A percentile compares a stretch with the other conserved stretches of the same genome.
phyloP scores from a whole-genome alignment of 352 stramenopile species.

The Phytophthora hibernalis region DNA sequence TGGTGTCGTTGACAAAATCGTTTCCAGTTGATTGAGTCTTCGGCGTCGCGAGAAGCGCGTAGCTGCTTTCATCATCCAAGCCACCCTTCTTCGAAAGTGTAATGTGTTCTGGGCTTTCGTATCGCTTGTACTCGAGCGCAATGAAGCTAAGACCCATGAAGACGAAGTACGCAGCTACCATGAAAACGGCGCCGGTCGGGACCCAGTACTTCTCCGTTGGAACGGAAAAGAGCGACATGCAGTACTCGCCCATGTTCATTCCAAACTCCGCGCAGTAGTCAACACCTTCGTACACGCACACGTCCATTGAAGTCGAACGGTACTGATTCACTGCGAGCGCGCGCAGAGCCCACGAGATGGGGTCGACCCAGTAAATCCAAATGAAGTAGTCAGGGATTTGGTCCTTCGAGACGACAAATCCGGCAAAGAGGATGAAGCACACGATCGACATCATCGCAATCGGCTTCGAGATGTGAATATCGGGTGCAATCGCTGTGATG shows the following conservation, averaged over 20 bases:
- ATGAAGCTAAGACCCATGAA: constrained; percentile 50
- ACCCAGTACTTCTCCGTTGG: constrained; percentile 39
- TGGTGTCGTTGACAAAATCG: not conserved
- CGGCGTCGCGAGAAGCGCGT: constrained; percentile 15
- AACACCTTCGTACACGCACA: constrained; percentile 40
- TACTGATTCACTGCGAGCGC: constrained; percentile 40
- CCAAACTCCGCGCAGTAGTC: constrained; percentile 41
- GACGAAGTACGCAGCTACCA: constrained; percentile 38
- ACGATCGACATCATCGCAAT: constrained; percentile 47
- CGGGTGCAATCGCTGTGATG: constrained; percentile 34
- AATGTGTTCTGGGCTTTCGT: constrained; percentile 35
- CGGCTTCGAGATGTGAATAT: constrained; percentile 40
- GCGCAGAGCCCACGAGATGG: constrained; percentile 47
- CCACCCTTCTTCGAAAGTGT: constrained; percentile 5
- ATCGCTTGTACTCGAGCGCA: constrained; percentile 32
- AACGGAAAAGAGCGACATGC: constrained; percentile 41
- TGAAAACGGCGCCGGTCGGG: constrained; percentile 36
- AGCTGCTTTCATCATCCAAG: not conserved
- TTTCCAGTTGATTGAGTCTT: constrained; percentile 4
- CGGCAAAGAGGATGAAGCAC: constrained; percentile 52
- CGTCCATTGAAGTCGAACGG: constrained; percentile 20
- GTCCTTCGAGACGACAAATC: constrained; percentile 53
- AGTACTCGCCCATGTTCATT: constrained; percentile 49
- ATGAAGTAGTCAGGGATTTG: constrained; percentile 45
- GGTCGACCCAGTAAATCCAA: constrained; percentile 63